Conservation (phyloP, 2,329 filamentous ascomycete genomes). For the Alternaria dauci region DNA sequence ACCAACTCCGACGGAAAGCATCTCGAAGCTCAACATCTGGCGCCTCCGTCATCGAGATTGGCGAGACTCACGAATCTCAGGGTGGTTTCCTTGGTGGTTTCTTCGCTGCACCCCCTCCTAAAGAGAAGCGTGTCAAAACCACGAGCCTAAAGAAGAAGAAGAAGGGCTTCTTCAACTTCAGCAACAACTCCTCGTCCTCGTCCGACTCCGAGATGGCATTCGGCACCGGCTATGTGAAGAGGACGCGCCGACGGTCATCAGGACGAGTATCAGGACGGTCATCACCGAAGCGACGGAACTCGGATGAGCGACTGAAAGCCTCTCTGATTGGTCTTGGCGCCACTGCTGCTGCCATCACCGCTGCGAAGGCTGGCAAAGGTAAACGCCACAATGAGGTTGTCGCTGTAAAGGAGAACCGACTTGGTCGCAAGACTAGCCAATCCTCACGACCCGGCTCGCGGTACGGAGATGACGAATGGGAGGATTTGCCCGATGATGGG, state of each 20-base stretch:
- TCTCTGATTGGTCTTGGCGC: constrained; percentile 58
- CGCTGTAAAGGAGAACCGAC: constrained; percentile 45
- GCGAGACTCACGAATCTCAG: constrained; percentile 61
- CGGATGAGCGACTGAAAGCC: constrained; percentile 57
- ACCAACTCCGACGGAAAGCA: constrained; percentile 40
- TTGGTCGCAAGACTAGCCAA: constrained; percentile 30
- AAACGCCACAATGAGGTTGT: constrained; percentile 45
- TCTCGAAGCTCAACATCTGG: constrained; percentile 52
- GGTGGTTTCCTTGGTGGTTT: constrained; percentile 60
- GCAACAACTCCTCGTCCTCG: constrained; percentile 57
- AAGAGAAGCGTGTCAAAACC: constrained; percentile 40
- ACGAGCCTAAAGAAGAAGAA: constrained; percentile 49
- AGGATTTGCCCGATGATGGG: constrained; percentile 49
- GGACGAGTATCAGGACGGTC: constrained; percentile 20
- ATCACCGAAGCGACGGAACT: constrained; percentile 48
- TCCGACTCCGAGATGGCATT: constrained; percentile 58
- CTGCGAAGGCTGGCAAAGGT: constrained; percentile 48
- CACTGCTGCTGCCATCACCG: constrained; percentile 59
- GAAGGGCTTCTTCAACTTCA: constrained; percentile 60
- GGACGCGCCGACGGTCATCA: constrained; percentile 31
- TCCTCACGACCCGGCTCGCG: constrained; percentile 35
- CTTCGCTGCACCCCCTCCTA: constrained; percentile 63
- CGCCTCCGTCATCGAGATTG: constrained; percentile 72
- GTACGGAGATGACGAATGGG: constrained; percentile 60
- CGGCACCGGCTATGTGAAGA: constrained; percentile 49